Evolutionary conservation across 192 early-diverging fungal species (phyloP).

Genomic region (Gamsiella multidivaricata): DNA sequence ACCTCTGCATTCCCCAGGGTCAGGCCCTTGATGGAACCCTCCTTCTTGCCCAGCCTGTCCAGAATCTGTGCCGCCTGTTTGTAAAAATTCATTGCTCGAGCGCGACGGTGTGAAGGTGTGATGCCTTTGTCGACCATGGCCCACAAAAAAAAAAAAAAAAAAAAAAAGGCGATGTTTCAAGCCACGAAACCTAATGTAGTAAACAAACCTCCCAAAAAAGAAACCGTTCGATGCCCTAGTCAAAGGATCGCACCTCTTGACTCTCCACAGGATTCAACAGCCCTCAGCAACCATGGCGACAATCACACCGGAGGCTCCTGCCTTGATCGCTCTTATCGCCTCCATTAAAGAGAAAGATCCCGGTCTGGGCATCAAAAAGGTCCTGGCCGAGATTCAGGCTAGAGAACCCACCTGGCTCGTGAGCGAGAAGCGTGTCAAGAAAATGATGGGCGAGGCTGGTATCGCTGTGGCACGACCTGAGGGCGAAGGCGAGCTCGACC

Average conservation of each 20-base stretch:
- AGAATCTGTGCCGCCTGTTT: conserved; percentile 82
- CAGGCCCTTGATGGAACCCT: conserved; percentile 84
- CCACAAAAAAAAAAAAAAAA: conserved; percentile 4
- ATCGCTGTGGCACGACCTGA: conserved; percentile 47
- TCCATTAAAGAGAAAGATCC: conserved; percentile 61
- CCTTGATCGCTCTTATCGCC: conserved; percentile 48
- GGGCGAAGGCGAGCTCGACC: conserved; percentile 56
- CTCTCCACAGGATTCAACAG: not conserved
- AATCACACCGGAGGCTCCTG: conserved; percentile 49
- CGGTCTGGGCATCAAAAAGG: conserved; percentile 64
- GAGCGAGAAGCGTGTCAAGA: conserved; percentile 72
- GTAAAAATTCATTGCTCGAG: conserved; percentile 70
- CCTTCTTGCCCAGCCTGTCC: conserved; percentile 71
- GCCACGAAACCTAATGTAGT: conserved; percentile 5
- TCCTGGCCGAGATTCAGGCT: conserved; percentile 53
- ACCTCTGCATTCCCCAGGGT: conserved; percentile 72
- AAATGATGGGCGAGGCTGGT: conserved; percentile 63
- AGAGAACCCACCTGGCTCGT: conserved; percentile 65
- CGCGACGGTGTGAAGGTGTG: not conserved
- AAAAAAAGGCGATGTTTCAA: not conserved
- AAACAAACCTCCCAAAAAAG: conserved; percentile 1
- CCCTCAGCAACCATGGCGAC: conserved; percentile 30
- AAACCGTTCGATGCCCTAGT: not conserved
- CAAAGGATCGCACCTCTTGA: not conserved
- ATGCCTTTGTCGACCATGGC: not conserved